Percentiles rank a stretch among this genome's conserved stretches.
phyloP scores from a whole-genome alignment of 106 monocot species.

The Dendrobium officinale region DNA sequence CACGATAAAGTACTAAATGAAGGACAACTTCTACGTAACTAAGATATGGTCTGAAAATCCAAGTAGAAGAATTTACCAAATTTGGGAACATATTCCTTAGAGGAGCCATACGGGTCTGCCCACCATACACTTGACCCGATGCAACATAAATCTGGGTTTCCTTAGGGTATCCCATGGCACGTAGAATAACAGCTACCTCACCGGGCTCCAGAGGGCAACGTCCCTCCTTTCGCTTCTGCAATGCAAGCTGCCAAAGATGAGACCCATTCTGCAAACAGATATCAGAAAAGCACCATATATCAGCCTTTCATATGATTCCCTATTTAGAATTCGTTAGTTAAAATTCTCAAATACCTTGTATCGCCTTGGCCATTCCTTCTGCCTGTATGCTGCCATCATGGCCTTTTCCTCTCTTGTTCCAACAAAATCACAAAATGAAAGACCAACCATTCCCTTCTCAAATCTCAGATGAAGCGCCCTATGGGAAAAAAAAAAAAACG shows the following conservation, averaged over 20 bases:
- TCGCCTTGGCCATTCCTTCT: slow-evolving; percentile 96
- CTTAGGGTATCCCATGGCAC: slow-evolving; percentile 94
- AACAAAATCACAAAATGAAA: slow-evolving; percentile 98
- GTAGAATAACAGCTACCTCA: slow-evolving; percentile 81
- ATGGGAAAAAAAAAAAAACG: slow-evolving; percentile 9
- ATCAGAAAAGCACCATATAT: background rate
- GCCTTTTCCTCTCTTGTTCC: slow-evolving; percentile 96
- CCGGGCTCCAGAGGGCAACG: slow-evolving; percentile 97
- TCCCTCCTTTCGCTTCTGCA: slow-evolving; percentile 92
- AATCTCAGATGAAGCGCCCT: slow-evolving; percentile 98
- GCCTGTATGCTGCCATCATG: slow-evolving; percentile 93
- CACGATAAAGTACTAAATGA: background rate
- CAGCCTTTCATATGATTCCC: background rate
- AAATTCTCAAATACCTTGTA: slow-evolving; percentile 54
- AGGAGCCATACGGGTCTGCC: slow-evolving; percentile 90
- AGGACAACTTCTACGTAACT: background rate
- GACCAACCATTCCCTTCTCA: slow-evolving; percentile 99
- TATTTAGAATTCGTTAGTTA: background rate
- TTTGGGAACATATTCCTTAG: slow-evolving; percentile 98
- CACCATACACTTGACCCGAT: slow-evolving; percentile 96
- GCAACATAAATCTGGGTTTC: slow-evolving; percentile 99
- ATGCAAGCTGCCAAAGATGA: slow-evolving; percentile 85
- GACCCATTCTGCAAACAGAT: slow-evolving; percentile 76
- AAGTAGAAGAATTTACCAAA: slow-evolving; percentile 38
- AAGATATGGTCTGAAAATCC: background rate